phyloP scores from a whole-genome alignment of 345 rosid species.

The Populus simonii region DNA sequence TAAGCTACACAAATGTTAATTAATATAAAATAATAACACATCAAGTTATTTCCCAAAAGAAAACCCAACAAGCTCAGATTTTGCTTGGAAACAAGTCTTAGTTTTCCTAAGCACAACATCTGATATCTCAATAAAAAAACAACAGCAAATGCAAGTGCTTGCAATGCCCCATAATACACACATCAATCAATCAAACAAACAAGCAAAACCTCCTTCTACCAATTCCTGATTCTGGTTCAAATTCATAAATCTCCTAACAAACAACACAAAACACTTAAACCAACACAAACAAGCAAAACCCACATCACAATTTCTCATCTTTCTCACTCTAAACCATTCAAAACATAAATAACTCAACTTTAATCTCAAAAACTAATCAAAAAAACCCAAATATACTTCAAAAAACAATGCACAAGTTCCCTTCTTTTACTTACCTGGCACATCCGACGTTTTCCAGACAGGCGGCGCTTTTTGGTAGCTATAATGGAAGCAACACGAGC shows the following conservation, averaged over 20 bases:
- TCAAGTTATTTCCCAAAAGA: not conserved
- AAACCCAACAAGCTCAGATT: not conserved
- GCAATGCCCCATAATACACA: not conserved
- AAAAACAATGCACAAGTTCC: not conserved
- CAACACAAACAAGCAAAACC: not conserved
- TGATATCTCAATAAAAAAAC: not conserved
- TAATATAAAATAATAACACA: not conserved
- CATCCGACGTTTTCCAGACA: slow-evolving; percentile 64
- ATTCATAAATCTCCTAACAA: not conserved
- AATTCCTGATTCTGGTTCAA: not conserved
- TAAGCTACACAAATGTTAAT: not conserved
- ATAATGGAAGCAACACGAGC: slow-evolving; percentile 76
- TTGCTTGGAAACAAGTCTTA: not conserved
- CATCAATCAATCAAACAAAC: not conserved
- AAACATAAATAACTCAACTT: not conserved
- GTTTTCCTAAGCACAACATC: not conserved
- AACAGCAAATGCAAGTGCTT: not conserved
- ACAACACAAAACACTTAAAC: no score
- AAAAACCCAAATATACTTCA: not conserved
- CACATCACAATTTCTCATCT: not conserved
- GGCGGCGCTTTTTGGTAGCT: slow-evolving; percentile 87
- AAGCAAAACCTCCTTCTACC: not conserved
- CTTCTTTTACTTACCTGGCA: slow-evolving; percentile 50
- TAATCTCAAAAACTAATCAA: not conserved
- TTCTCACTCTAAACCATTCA: not conserved